Evolutionary conservation across 106 monocot genomes (phyloP), one percentile per base, ranked within the genome.

Genomic region (Dendrobium catenatum): DNA sequence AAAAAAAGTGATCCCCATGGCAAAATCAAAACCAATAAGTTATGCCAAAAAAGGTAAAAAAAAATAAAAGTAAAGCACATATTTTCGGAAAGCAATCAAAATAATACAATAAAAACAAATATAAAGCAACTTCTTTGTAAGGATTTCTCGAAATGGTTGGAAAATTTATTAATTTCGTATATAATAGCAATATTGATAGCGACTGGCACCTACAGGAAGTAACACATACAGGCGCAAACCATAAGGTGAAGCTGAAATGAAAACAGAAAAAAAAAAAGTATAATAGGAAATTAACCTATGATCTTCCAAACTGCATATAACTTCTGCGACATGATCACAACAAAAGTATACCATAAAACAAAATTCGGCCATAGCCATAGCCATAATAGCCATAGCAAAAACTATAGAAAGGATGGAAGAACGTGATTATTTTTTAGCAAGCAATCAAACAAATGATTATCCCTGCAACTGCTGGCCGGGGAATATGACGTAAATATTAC

Each of bases 401-500:
- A 66, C 64, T 66, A 66, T 66, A 66, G n/a, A 22, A 66, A 22
- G 22, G 64, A 24, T 66, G 64, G 64, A 26, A 66, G 64, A 7
- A 66, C 24, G 24, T 24, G 6, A 66, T 2, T 22, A 66, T 66
- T 66, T 64, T 26, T 66, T 2, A 66, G 64, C 64, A 66, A 66
- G 26, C 61, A 61, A n/a, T 10, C 51, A 51, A 51, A 13, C 13
- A 51, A 51, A 51, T 51, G 51, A 61, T 19, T 22, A 66, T 66
- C 26, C 64, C n/a, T 66, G 64, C 10, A 24, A 26, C 64, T 22
- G 9, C 64, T 6, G 22, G 64, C 24, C 83, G 20, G 87, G 85
- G 78, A 80, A 84, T 17, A 85, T 88, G 76, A 76, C 13, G 76
- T 46, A 76, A 51, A 20, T 2, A 29, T 76, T 51, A 29, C n/a